Evolutionary conservation across 768 basidiomycete genomes (phyloP).

Genomic region (Strobilomyces confusus): DNA sequence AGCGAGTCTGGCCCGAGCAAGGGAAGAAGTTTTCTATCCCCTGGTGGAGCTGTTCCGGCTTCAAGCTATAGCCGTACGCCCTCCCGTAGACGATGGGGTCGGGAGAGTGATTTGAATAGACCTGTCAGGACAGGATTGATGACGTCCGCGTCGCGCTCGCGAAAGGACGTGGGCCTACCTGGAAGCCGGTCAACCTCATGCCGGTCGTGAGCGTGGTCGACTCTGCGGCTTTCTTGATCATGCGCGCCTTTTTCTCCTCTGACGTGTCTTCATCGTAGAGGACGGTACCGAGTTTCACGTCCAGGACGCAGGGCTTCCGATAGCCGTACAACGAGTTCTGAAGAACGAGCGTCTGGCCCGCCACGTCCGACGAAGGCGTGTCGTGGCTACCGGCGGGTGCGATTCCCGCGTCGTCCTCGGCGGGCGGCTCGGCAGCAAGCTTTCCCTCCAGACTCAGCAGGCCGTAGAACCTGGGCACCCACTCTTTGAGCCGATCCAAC

Average conservation of each 20-base stretch:
- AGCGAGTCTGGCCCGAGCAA: constrained; percentile 32
- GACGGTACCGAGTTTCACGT: constrained; percentile 89
- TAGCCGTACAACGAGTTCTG: constrained; percentile 79
- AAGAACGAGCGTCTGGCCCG: constrained; percentile 69
- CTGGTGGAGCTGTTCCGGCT: constrained; percentile 61
- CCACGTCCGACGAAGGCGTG: not conserved
- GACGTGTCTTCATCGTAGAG: constrained; percentile 70
- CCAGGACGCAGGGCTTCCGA: constrained; percentile 79
- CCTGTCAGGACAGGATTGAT: constrained; percentile 39
- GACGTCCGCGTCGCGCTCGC: not conserved
- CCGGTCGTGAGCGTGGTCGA: constrained; percentile 79
- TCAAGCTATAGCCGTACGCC: constrained; percentile 74
- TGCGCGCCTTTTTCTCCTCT: constrained; percentile 72
- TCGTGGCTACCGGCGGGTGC: not conserved
- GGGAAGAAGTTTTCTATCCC: constrained; percentile 83
- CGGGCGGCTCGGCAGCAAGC: constrained; percentile 16
- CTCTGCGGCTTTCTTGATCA: constrained; percentile 63
- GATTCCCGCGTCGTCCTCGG: not conserved
- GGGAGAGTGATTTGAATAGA: constrained; percentile 59
- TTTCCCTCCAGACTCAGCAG: constrained; percentile 68
- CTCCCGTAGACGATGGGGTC: constrained; percentile 65
- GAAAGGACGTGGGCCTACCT: constrained; percentile 51
- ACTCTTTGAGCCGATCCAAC: constrained; percentile 41
- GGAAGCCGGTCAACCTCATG: constrained; percentile 83
- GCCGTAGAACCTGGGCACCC: constrained; percentile 76